Evolutionary conservation across 306 rosid genomes (phyloP).

Genomic region (Acmispon strigosus): DNA sequence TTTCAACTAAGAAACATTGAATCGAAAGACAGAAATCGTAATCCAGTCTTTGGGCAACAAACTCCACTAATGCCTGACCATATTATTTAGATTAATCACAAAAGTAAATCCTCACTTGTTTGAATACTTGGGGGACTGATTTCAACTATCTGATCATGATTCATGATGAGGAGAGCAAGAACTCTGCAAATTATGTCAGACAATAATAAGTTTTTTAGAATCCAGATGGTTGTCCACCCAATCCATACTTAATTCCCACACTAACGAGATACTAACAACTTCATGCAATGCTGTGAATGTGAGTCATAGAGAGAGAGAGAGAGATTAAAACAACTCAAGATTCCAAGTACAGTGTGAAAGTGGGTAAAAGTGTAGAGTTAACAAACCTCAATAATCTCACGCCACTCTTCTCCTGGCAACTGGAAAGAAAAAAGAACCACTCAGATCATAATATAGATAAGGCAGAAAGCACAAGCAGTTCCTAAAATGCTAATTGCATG

Average conservation of each 20-base stretch:
- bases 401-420: slow-evolving; percentile 43
- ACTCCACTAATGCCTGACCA: slow-evolving; percentile 28
- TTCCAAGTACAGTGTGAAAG: slow-evolving; percentile 9
- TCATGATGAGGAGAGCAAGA: slow-evolving; percentile 41
- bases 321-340: slow-evolving; percentile 6
- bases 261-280: slow-evolving; percentile 20
- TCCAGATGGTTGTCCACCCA: slow-evolving; percentile 25
- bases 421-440: slow-evolving; percentile 25
- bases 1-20: neutral
- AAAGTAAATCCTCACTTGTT: slow-evolving; percentile 41
- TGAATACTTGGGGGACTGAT: slow-evolving; percentile 29
- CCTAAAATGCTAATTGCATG: neutral
- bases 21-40: neutral
- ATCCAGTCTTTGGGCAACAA: slow-evolving; percentile 15
- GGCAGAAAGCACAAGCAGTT: neutral
- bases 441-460: slow-evolving; percentile 21
- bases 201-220: slow-evolving; percentile 27
- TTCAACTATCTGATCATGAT: slow-evolving; percentile 42
- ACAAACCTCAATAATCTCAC: slow-evolving; percentile 42
- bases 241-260: slow-evolving; percentile 22
- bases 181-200: slow-evolving; percentile 39
- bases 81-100: slow-evolving; percentile 24
- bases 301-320: neutral
- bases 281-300: slow-evolving; percentile 12
- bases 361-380: slow-evolving; percentile 19